Evolutionary conservation across 352 stramenopile genomes (phyloP), one percentile per base, ranked within the genome.

Genomic region (Paralagenidium karlingii): DNA sequence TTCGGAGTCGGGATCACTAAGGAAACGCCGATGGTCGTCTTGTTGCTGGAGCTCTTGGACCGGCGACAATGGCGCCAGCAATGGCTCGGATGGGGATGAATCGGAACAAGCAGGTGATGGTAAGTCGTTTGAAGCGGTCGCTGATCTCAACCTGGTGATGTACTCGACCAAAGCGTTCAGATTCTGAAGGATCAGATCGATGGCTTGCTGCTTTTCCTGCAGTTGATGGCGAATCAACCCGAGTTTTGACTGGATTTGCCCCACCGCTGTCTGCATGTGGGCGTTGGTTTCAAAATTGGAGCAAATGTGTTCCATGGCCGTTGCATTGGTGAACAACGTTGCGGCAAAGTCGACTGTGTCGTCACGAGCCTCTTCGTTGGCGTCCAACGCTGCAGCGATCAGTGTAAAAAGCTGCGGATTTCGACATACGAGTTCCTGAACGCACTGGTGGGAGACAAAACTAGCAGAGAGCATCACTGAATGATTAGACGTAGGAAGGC

Each of bases 281-380:
- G 13, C 20, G 9, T 33, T 24, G 27, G 22, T 43, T 34, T 19
- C 15, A 5, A 55, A 25, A 9, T 22, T 31, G 10, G 24, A 28
- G 25, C 47, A 40, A 1, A 63, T 13, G 6, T 24, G 24, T 8
- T 52, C 34, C 7, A 43, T 43, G 11, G 45, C 52, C 3, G 15
- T 34, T 5, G 41, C 24, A 12, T 78, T 60, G 2, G 53, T 47
- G 10, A 79, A 38, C 4, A 79, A 40, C 9, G 47, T 39, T 16
- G 65, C 49, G 8, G 79, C 53, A 2, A 79, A 33, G 8, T 60
- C 45, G 11, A 79, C 48, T 10, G 61, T 57, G 18, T 73, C 60
- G 26, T 42, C 48, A 18, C 45, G 43, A 0, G 49, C 55, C 34
- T 63, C 46, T 40, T 47, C 24, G 26, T 37, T 49, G 37, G 21